Conservation (phyloP, 768 basidiomycete species). For the Plicaturopsis crispa region DNA sequence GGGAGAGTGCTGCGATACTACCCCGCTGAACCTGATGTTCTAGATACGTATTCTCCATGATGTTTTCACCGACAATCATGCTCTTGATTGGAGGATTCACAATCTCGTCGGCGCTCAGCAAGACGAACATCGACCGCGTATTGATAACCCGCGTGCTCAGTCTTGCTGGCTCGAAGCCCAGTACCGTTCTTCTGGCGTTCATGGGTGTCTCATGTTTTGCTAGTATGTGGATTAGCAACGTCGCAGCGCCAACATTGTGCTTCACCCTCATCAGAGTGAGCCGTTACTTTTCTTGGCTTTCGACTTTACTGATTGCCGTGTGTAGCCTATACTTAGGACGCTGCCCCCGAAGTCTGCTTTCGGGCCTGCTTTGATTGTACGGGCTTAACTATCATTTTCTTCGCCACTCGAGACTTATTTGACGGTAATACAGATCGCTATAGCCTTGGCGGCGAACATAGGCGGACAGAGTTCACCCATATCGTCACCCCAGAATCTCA, state of each 20-base stretch:
- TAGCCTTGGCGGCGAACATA: constrained; percentile 96
- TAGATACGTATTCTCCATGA: constrained; percentile 86
- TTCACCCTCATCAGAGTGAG: constrained; percentile 90
- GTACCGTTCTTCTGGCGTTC: constrained; percentile 82
- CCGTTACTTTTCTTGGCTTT: constrained; percentile 5
- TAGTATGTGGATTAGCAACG: constrained; percentile 99
- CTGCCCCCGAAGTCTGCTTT: constrained; percentile 83
- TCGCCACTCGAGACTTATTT: not conserved
- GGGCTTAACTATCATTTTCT: constrained; percentile 19
- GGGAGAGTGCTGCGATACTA: constrained; percentile 2
- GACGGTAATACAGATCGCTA: constrained; percentile 59
- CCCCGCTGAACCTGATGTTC: constrained; percentile 6
- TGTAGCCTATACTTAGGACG: constrained; percentile 86
- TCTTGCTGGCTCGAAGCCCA: constrained; percentile 83
- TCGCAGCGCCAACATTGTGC: constrained; percentile 95
- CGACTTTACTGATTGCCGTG: constrained; percentile 8
- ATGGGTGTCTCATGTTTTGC: constrained; percentile 98
- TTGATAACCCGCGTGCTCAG: constrained; percentile 86
- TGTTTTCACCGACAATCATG: constrained; percentile 99
- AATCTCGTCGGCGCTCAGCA: constrained; percentile 91
- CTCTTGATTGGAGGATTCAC: constrained; percentile 97
- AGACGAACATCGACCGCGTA: constrained; percentile 90
- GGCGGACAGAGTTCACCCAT: constrained; percentile 97
- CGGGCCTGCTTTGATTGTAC: constrained; percentile 85
- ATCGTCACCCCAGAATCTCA: constrained; percentile 96